These are phyloP conservation scores for Fraxinus cuspidata DNA, from an alignment of 257 asterid genomes.

Conservation along the genomic window DNA sequence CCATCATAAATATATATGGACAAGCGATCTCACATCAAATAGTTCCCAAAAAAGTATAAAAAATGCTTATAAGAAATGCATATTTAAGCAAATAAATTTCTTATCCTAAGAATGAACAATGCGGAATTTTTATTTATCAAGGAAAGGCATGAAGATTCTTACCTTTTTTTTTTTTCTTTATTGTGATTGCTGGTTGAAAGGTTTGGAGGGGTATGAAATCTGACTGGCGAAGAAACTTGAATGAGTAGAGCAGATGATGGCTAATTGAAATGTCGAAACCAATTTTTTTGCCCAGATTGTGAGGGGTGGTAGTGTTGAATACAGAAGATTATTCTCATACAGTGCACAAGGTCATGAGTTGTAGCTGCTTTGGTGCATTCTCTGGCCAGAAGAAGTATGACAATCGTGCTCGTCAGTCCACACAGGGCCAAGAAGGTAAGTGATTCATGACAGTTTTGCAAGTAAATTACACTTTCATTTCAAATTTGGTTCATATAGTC, in stretches of 20 bases:
- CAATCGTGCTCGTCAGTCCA: slow-evolving; percentile 30
- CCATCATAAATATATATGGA: not conserved
- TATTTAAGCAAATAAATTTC: slow-evolving; percentile 8
- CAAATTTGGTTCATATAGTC: not conserved
- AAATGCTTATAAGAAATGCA: not conserved
- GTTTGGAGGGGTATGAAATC: slow-evolving; percentile 19
- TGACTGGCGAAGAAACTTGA: slow-evolving; percentile 27
- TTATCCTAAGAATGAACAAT: slow-evolving; percentile 10
- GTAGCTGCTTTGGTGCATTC: slow-evolving; percentile 66
- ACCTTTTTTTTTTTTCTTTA: not conserved
- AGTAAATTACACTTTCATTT: not conserved
- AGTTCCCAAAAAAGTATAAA: not conserved
- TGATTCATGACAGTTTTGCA: slow-evolving; percentile 14
- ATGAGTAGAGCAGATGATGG: slow-evolving; percentile 22
- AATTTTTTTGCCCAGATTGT: slow-evolving; percentile 31
- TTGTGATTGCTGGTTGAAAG: slow-evolving; percentile 18
- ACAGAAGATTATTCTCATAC: slow-evolving; percentile 26
- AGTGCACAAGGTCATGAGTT: slow-evolving; percentile 53
- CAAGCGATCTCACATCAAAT: not conserved
- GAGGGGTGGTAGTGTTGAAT: slow-evolving; percentile 23
- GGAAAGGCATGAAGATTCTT: not conserved
- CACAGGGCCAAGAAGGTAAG: slow-evolving; percentile 61
- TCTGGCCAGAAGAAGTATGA: slow-evolving; percentile 32
- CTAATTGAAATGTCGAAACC: slow-evolving; percentile 27
- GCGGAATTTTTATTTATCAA: not conserved